A percentile compares a stretch with the other conserved stretches of the same genome.
Conservation (phyloP, 768 basidiomycete genomes). For the Phaffia australis region DNA sequence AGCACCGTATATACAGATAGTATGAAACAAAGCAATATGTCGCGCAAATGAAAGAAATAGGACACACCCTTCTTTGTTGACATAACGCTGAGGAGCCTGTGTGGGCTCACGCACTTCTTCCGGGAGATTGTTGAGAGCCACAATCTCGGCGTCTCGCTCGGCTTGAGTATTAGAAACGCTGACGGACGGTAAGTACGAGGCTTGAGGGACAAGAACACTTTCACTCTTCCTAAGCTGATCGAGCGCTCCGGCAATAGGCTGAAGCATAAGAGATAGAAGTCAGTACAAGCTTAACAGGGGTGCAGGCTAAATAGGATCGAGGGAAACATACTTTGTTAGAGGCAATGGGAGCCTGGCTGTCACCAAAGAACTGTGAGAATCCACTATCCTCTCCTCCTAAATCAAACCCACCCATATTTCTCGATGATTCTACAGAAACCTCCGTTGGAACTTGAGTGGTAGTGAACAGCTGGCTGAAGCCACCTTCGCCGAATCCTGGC, state of each 20-base stretch:
- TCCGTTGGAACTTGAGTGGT: constrained; percentile 19
- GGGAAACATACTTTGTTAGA: constrained; percentile 22
- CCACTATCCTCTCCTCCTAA: constrained; percentile 30
- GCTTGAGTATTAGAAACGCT: constrained; percentile 32
- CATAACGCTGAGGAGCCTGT: constrained; percentile 28
- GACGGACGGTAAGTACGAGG: constrained; percentile 31
- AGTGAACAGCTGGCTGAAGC: constrained; percentile 22
- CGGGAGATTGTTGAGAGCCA: constrained; percentile 24
- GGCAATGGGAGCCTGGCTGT: constrained; percentile 28
- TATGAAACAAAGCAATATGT: neutral
- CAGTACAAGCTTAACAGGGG: constrained; percentile 4
- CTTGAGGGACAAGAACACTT: constrained; percentile 27
- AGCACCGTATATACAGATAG: neutral
- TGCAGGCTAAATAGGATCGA: neutral
- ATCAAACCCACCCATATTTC: constrained; percentile 24
- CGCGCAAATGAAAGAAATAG: neutral
- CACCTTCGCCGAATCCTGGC: constrained; percentile 15
- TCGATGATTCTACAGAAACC: constrained; percentile 17
- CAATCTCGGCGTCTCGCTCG: constrained; percentile 29
- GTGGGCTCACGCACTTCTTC: constrained; percentile 11
- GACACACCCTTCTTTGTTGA: constrained; percentile 34
- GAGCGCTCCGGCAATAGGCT: neutral
- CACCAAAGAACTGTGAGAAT: constrained; percentile 36
- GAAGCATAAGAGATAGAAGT: constrained; percentile 21
- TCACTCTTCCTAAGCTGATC: constrained; percentile 16